Base-by-base conservation (phyloP, 108 stramenopile genomes). In the Nitzschia sp. region DNA sequence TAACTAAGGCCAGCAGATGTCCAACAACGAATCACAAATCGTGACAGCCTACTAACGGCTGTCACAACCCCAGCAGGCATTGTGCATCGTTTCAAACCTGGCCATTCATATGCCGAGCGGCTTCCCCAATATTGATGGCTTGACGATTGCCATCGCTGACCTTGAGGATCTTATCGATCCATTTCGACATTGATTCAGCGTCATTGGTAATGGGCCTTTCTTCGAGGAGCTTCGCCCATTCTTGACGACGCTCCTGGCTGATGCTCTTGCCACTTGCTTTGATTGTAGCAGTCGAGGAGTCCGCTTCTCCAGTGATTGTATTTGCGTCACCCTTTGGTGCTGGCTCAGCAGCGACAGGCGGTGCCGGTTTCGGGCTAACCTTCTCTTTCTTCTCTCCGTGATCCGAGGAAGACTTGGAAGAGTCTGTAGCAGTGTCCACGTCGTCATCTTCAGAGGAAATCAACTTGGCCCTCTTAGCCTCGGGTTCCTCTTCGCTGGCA, bases 81-180 rank as follows among this genome's bases (percentile, higher is more conserved):
- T n/a, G n/a, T n/a, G n/a, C n/a, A n/a, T n/a, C n/a, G n/a, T n/a
- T n/a, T n/a, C n/a, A n/a, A n/a, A n/a, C n/a, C 38, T 42, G 38
- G 38, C 13, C 13, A 13, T 42, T 42, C 38, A 42, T 9, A 9
- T 42, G 38, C 6, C 38, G 38, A 6, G 13, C 13, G 13, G 38
- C 38, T 13, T 42, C 38, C 6, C 38, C 13, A 13, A 42, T 6
- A 13, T 9, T 6, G 6, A 9, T 42, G 38, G 9, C 38, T 42
- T 42, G 9, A 6, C 46, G 15, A 35, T 21, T 13, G 15, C 13
- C 38, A 15, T 46, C 61, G 61, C 61, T 62, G 27, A 62, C 61
- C n/a, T 62, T 34, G 23, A 62, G 42, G 13, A 62, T 31, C 42
- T 46, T 62, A 25, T 38, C n/a, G 21, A 62, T 42, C 61, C 61